These are phyloP conservation scores for Leucocoprinus birnbaumii DNA, from an alignment of 768 basidiomycete species.

Conservation along the genomic window DNA sequence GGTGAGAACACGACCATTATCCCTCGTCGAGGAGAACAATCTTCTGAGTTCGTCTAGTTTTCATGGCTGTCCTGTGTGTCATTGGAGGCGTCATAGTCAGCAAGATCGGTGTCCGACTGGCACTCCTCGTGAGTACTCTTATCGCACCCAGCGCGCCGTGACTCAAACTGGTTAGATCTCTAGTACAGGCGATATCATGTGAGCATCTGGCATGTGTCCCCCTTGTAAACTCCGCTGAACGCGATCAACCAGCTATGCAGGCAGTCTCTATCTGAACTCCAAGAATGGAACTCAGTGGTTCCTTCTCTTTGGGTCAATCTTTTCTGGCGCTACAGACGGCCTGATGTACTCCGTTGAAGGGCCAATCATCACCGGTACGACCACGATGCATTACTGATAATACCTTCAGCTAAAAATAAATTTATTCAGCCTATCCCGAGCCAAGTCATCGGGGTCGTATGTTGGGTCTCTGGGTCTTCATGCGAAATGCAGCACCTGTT, in stretches of 20 bases:
- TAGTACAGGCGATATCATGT: conserved; percentile 30
- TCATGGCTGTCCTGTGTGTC: conserved; percentile 28
- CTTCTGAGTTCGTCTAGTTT: conserved; percentile 15
- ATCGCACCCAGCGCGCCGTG: not conserved
- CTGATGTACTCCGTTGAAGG: conserved; percentile 31
- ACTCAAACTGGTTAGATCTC: conserved; percentile 19
- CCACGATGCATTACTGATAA: not conserved
- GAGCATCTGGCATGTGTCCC: not conserved
- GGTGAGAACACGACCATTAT: too few relatives aligned
- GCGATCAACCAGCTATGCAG: conserved; percentile 22
- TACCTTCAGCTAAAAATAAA: not conserved
- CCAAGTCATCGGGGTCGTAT: conserved; percentile 29
- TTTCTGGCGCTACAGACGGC: conserved; percentile 28
- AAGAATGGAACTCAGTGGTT: conserved; percentile 33
- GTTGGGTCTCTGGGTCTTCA: conserved; percentile 31
- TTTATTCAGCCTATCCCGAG: conserved; percentile 26
- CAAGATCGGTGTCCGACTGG: conserved; percentile 27
- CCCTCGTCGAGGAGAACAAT: too few relatives aligned
- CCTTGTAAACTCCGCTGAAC: not conserved
- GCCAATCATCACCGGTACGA: conserved; percentile 28
- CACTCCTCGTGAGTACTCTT: conserved; percentile 19
- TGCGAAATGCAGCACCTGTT: conserved; percentile 29
- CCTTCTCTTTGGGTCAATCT: conserved; percentile 29
- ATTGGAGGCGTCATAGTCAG: conserved; percentile 29
- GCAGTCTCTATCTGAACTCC: conserved; percentile 29